Evolutionary conservation across 495 filamentous ascomycete species (phyloP).

Genomic region (Lichenothelia convexa): DNA sequence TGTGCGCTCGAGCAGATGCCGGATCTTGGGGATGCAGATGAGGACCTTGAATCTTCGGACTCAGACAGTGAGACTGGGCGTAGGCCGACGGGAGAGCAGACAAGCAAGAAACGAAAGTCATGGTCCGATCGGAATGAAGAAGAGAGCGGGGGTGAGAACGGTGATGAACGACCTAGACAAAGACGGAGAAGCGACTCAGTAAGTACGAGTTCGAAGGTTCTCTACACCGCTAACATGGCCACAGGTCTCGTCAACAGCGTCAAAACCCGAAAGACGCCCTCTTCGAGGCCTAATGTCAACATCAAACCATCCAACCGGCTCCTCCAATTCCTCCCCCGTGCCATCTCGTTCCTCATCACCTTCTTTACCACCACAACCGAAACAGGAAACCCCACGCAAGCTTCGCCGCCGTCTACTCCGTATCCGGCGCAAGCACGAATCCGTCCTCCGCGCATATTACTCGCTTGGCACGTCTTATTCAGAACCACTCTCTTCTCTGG

Average conservation of each 20-base stretch:
- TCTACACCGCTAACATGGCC: slow-evolving; percentile 1
- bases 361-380: slow-evolving; percentile 36
- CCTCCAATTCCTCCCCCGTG: slow-evolving; percentile 27
- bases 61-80: slow-evolving; percentile 26
- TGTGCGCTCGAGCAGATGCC: slow-evolving; percentile 74
- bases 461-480: slow-evolving; percentile 74
- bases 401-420: slow-evolving; percentile 56
- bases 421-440: slow-evolving; percentile 58
- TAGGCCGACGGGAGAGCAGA: slow-evolving; percentile 12
- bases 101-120: slow-evolving; percentile 61
- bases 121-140: slow-evolving; percentile 57
- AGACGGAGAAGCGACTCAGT: slow-evolving; percentile 77
- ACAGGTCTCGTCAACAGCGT: slow-evolving; percentile 14
- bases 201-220: too few species aligned
- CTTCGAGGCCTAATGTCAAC: slow-evolving; percentile 13
- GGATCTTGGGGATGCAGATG: slow-evolving; percentile 57
- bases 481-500: slow-evolving; percentile 79
- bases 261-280: slow-evolving; percentile 28
- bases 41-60: slow-evolving; percentile 19
- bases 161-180: slow-evolving; percentile 52
- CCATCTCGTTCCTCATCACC: slow-evolving; percentile 30
- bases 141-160: slow-evolving; percentile 43
- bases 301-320: slow-evolving; percentile 8
- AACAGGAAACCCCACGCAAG: slow-evolving; percentile 42
- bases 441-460: slow-evolving; percentile 61